Conservation (phyloP, 1,139 yeast genomes). For the Nakaseomyces glabratus region DNA sequence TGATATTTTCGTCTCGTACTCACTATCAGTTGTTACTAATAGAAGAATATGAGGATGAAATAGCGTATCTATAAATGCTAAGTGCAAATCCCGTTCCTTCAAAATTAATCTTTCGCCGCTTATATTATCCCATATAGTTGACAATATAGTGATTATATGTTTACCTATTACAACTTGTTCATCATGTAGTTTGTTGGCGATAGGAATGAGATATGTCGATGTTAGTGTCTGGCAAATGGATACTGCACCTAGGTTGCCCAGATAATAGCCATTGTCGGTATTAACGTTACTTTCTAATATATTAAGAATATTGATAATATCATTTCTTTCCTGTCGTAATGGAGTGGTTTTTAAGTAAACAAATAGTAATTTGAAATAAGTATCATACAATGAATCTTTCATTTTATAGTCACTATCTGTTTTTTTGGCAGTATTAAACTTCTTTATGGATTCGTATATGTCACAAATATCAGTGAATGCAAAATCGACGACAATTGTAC, state of each 20-base stretch:
- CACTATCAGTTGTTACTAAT: slow-evolving; percentile 19
- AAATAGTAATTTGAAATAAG: slow-evolving; percentile 14
- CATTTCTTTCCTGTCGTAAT: background rate
- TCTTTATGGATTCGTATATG: slow-evolving; percentile 3
- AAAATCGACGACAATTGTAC: slow-evolving; percentile 8
- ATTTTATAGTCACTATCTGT: slow-evolving; percentile 13
- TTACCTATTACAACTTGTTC: too few relatives aligned
- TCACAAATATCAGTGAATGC: slow-evolving; percentile 11
- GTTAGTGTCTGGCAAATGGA: slow-evolving; percentile 23
- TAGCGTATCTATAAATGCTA: slow-evolving; percentile 42
- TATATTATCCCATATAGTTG: slow-evolving; percentile 49
- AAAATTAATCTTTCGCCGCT: slow-evolving; percentile 55
- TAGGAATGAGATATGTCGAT: slow-evolving; percentile 11
- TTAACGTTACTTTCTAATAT: slow-evolving; percentile 14
- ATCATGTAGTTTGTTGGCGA: slow-evolving; percentile 10
- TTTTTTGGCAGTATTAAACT: background rate
- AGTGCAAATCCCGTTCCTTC: slow-evolving; percentile 57
- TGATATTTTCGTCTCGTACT: slow-evolving; percentile 29
- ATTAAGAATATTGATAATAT: background rate
- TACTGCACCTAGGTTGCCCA: slow-evolving; percentile 22
- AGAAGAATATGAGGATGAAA: slow-evolving; percentile 33
- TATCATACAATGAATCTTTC: slow-evolving; percentile 20
- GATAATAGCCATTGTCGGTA: slow-evolving; percentile 23
- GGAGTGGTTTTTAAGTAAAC: slow-evolving; percentile 9
- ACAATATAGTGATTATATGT: slow-evolving; percentile 34